A percentile compares a stretch with the other conserved stretches of the same genome.
These are phyloP conservation scores for Pisolithus orientalis DNA, from an alignment of 768 basidiomycete species.

Conservation along the genomic window DNA sequence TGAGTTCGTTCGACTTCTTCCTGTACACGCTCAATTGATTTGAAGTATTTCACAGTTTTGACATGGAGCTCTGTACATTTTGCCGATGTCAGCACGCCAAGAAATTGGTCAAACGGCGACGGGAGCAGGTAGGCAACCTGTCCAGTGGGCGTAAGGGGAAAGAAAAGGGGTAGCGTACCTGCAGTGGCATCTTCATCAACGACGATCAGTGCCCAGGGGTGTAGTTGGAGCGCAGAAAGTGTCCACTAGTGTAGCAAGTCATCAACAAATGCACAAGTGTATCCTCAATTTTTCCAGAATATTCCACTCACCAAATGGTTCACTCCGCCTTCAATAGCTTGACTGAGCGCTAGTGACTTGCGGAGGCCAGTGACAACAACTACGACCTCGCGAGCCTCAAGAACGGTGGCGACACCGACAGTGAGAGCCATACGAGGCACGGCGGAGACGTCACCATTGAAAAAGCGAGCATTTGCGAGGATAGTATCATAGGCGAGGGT, in stretches of 20 bases:
- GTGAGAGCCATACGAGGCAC: constrained; percentile 87
- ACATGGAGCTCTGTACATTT: constrained; percentile 63
- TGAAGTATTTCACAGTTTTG: constrained; percentile 90
- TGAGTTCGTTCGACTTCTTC: constrained; percentile 71
- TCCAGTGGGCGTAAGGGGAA: background rate
- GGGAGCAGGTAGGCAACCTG: background rate
- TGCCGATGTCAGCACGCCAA: background rate
- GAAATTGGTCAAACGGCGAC: background rate
- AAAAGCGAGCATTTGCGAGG: constrained; percentile 89
- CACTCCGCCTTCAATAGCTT: constrained; percentile 87
- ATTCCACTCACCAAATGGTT: constrained; percentile 65
- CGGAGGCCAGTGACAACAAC: constrained; percentile 81
- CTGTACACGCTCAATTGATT: constrained; percentile 83
- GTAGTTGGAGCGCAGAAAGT: constrained; percentile 75
- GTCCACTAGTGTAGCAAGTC: constrained; percentile 54
- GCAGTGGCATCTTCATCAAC: constrained; percentile 85
- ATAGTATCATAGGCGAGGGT: constrained; percentile 91
- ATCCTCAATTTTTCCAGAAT: background rate
- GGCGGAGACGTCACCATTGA: constrained; percentile 70
- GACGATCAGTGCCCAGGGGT: constrained; percentile 87
- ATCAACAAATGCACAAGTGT: background rate
- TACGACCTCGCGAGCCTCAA: constrained; percentile 79
- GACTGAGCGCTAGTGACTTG: constrained; percentile 80
- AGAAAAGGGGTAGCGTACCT: constrained; percentile 35
- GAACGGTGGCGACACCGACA: constrained; percentile 82